A percentile compares a stretch with the other conserved stretches of the same genome.
Conservation (phyloP, 805 yeast genomes). For the Teunomyces tritomae region DNA sequence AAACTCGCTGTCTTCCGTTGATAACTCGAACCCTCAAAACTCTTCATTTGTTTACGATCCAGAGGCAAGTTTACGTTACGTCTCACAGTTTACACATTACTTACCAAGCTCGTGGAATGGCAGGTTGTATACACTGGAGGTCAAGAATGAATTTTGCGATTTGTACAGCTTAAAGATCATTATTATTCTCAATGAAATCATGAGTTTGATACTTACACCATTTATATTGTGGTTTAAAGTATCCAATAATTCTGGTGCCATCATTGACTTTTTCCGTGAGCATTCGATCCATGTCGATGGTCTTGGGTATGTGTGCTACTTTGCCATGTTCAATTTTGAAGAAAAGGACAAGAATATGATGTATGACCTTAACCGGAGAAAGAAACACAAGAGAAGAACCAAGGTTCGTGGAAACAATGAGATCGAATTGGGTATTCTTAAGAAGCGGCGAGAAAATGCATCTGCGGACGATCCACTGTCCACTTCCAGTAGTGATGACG, state of each 20-base stretch:
- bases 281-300: conserved; percentile 91
- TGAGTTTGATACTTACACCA: conserved; percentile 82
- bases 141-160: conserved; percentile 77
- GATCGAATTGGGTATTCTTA: conserved; percentile 16
- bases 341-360: conserved; percentile 50
- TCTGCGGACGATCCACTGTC: conserved; percentile 8
- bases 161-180: conserved; percentile 72
- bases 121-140: conserved; percentile 76
- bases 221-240: conserved; percentile 84
- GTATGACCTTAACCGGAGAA: conserved; percentile 24
- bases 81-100: conserved; percentile 87
- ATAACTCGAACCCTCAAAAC: conserved; percentile 22
- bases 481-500: conserved; percentile 17
- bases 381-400: conserved; percentile 13
- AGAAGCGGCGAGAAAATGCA: conserved; percentile 7
- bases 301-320: conserved; percentile 88
- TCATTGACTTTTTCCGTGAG: conserved; percentile 89
- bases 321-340: conserved; percentile 87
- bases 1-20: conserved; percentile 19
- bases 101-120: conserved; percentile 87
- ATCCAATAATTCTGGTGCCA: conserved; percentile 67
- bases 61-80: conserved; percentile 75
- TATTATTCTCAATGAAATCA: conserved; percentile 70
- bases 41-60: conserved; percentile 76
- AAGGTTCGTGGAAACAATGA: conserved; percentile 10